These are phyloP conservation scores for Termitomyces sp. DNA, from an alignment of 768 basidiomycete genomes.

Conservation along the genomic window DNA sequence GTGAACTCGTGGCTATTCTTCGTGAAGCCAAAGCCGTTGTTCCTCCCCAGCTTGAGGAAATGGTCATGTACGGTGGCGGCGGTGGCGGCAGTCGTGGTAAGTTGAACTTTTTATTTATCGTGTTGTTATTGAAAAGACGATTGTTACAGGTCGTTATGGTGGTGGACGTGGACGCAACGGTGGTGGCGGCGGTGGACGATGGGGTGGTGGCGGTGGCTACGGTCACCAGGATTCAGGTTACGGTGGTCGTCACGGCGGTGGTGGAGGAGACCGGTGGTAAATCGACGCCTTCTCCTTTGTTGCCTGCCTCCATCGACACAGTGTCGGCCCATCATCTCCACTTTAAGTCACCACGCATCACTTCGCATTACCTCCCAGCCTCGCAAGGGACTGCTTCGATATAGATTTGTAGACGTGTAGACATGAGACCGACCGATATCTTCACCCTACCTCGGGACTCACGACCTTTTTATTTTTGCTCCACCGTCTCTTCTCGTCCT, in stretches of 20 bases:
- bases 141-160: conserved; percentile 52
- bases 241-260: conserved; percentile 34
- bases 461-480: background rate
- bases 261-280: conserved; percentile 26
- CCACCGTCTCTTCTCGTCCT: conserved; percentile 1
- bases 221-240: conserved; percentile 40
- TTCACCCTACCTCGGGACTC: conserved; percentile 5
- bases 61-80: conserved; percentile 66
- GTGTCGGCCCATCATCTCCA: background rate
- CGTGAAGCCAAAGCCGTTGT: conserved; percentile 81
- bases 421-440: conserved; percentile 13
- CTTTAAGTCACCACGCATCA: background rate
- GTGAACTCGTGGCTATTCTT: conserved; percentile 84
- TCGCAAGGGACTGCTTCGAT: conserved; percentile 12
- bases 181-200: conserved; percentile 31
- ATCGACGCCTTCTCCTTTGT: background rate
- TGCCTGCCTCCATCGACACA: background rate
- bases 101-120: conserved; percentile 12
- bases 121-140: conserved; percentile 6
- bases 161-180: conserved; percentile 39
- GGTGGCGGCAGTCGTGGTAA: conserved; percentile 69
- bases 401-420: conserved; percentile 19
- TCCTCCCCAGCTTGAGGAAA: conserved; percentile 89
- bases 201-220: conserved; percentile 35
- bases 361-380: background rate